phyloP scores from a whole-genome alignment of 371 early-diverging fungal genomes.

The Blastocladiella emersonii region DNA sequence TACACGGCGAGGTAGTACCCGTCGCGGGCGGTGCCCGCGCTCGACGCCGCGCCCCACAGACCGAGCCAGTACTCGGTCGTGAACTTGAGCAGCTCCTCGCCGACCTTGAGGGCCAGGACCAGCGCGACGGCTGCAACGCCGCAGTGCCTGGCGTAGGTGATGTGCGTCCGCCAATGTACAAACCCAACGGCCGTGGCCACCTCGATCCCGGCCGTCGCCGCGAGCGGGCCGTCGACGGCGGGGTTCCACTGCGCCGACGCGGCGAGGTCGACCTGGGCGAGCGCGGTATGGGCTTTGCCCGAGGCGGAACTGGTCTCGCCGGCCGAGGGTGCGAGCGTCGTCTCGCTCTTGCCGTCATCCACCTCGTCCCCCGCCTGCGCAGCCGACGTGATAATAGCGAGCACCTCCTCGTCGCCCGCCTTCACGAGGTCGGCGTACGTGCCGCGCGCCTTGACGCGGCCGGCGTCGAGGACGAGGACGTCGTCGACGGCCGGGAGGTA shows the following conservation, averaged over 20 bases:
- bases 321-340: too few relatives aligned
- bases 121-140: constrained; percentile 33
- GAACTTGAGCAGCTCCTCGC: constrained; percentile 6
- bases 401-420: constrained; percentile 29
- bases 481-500: constrained; percentile 26
- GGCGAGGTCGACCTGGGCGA: too few relatives aligned
- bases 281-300: too few relatives aligned
- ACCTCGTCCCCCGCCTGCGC: background rate
- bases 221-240: too few relatives aligned
- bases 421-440: constrained; percentile 36
- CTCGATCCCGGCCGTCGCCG: too few relatives aligned
- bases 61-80: constrained; percentile 7
- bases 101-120: constrained; percentile 20
- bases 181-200: constrained; percentile 28
- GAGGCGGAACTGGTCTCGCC: too few relatives aligned
- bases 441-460: constrained; percentile 41
- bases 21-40: background rate
- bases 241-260: too few relatives aligned
- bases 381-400: background rate
- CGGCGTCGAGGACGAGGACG: constrained; percentile 38
- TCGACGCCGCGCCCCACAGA: background rate
- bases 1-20: constrained; percentile 17
- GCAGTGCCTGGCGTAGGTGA: constrained; percentile 64
- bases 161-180: constrained; percentile 56
- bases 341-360: background rate